Base-by-base conservation (phyloP, 805 yeast genomes). In the Saturnispora serradocipensis region DNA sequence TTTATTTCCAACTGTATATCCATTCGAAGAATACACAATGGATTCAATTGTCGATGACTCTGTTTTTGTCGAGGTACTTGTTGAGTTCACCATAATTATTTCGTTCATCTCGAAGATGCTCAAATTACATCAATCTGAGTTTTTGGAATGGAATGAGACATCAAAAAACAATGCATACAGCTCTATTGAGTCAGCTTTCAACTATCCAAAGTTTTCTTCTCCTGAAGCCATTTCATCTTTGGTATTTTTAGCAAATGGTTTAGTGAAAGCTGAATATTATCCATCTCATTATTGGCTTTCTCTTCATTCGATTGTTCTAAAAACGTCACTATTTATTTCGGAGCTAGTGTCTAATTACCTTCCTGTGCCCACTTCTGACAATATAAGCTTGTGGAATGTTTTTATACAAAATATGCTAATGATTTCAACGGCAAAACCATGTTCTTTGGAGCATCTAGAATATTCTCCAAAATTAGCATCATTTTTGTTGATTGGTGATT, bases 271-370 rank as follows among this genome's bases (percentile, higher is more conserved):
- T 73, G 72, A 48, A 81, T 77, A 56, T 61, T 85, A 77, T 70
- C 91, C 91, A 3, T 73, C 75, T 44, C 76, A 74, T 30, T 82
- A 79, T 58, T 88, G 96, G 96, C 65, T 87, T 6, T 83, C 93
- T 0, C 65, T 86, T 24, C 75, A 80, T 53, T 76, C 86, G 0
- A 56, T 81, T 54, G 66, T 82, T 20, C 71, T 77, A 27, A 49
- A 57, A 43, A 50, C 48, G 3, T 18, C 53, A 16, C 54, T 28
- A 20, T 42, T 49, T 3, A 3, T 52, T 24, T 25, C 53, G 10
- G 39, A 28, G 20, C 22, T 56, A 10, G 66, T 84, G 69, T 65
- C 76, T 5, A 58, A 61, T 8, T 72, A 73, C 48, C 70, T 81
- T 43, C 89, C 91, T 1, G 60, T 71, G 3, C 67, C 72, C 10